Base-by-base conservation (phyloP, 768 basidiomycete species). In the Pisolithus orientalis region DNA sequence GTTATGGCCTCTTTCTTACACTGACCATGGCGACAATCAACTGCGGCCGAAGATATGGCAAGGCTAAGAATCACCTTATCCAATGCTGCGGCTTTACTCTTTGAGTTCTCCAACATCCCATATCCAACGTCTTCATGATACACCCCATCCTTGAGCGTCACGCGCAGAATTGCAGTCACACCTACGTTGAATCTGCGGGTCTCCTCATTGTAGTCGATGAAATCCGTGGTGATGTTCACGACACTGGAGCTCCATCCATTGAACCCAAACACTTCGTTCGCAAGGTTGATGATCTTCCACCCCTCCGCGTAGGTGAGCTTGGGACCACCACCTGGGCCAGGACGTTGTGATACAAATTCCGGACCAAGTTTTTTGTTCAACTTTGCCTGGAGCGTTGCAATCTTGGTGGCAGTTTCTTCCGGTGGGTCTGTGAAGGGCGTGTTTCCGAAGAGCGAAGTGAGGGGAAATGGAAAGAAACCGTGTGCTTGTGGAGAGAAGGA, bases 1-100 rank as follows among this genome's bases (percentile, higher is more conserved):
- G 96, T 99, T 0, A 97, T 86, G 1, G 96, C 94, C 65, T 98
- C 96, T 60, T 99, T 99, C 77, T 97, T 97, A 65, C 90, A 93
- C 96, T 99, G 60, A 31, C 39, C 52, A 29, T 14, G 54, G 54
- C 45, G 5, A 45, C n/a, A 54, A 37, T 43, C 44, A 29, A 58
- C 39, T 39, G 47, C n/a, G 49, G 51, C 21, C 14, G 46, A 24
- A 34, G 37, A 6, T 52, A 51, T 14, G 44, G 38, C 43, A 46
- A 47, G 40, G 11, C 24, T 16, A 55, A 21, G 25, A 32, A 14
- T n/a, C 10, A 94, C 95, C 80, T 99, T 99, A 61, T 98, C 94
- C 32, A 98, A 65, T 3, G 90, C 94, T 13, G 78, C 77, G 0
- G 80, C 93, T 68, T 96, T 98, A 57, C 81, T 82, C 67, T 84